Evolutionary conservation across 2,329 filamentous ascomycete species (phyloP), one percentile per base, ranked within the genome.

Genomic region (Calcarisporium arbuscula): DNA sequence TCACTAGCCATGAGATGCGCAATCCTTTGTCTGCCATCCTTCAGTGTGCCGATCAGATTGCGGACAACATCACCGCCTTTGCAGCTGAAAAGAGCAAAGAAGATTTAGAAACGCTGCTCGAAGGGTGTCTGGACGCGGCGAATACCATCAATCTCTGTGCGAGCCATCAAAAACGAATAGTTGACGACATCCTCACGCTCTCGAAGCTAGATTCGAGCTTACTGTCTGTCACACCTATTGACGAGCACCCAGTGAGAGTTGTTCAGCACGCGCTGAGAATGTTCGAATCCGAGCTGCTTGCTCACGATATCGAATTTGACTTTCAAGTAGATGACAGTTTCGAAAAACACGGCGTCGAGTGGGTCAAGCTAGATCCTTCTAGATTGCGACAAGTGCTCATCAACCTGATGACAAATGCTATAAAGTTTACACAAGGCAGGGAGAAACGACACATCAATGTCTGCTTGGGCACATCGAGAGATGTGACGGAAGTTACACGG

Each of bases 91-190:
- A 56, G 18, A 46, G 61, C 40, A 47, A 63, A 53, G 29, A 71
- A 43, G 56, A 70, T 46, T 52, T 74, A 7, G 64, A 72, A 16
- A 56, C 56, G 4, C 54, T 76, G 7, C 45, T 80, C 16, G 71
- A 76, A 15, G 63, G 61, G 21, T 75, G 74, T 40, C 68, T 86
- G 15, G 83, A 89, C 53, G 83, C 85, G 6, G 80, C 84, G n/a
- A 82, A 85, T 46, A 89, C 84, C 2, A 89, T 90, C 51, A 79
- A 80, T 16, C 67, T 89, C 11, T 92, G 85, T 55, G 82, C 83
- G 33, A 84, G 79, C 50, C 85, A 86, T 58, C 82, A 89, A 56
- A 85, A 85, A 60, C 68, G 77, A 6, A 82, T 82, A 37, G 77
- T 82, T 12, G 77, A 82, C 48, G 78, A 82, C 44, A 74, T 82